phyloP scores from a whole-genome alignment of 371 early-diverging fungal genomes.

The Actinomucor elegans region DNA sequence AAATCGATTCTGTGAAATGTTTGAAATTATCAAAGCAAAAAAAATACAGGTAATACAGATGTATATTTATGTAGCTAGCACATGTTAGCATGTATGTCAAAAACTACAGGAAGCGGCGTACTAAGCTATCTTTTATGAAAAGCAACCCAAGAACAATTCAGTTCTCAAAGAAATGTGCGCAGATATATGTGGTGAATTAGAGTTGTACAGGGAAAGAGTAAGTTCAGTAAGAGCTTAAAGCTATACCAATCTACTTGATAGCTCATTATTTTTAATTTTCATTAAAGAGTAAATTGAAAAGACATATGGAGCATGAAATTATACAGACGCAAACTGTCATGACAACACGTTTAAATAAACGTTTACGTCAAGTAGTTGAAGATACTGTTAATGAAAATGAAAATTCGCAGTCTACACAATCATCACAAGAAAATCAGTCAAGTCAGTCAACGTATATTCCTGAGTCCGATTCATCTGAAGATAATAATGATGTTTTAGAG shows the following conservation, averaged over 20 bases:
- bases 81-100: background rate
- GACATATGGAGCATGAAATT: slow-evolving; percentile 6
- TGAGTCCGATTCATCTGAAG: slow-evolving; percentile 76
- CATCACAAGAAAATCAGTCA: slow-evolving; percentile 7
- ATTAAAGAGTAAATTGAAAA: background rate
- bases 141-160: background rate
- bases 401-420: background rate
- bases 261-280: background rate
- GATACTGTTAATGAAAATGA: slow-evolving; percentile 5
- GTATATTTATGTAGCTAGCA: slow-evolving; percentile 3
- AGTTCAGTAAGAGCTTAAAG: slow-evolving; percentile 7
- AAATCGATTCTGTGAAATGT: slow-evolving; percentile 3
- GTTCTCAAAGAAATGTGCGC: background rate
- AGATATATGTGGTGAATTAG: background rate
- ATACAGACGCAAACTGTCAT: slow-evolving; percentile 2
- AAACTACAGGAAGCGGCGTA: background rate
- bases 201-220: slow-evolving; percentile 6
- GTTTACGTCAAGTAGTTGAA: slow-evolving; percentile 4
- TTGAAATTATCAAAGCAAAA: slow-evolving; percentile 1
- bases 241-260: slow-evolving; percentile 1
- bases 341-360: slow-evolving; percentile 7
- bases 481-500: slow-evolving; percentile 90
- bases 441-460: slow-evolving; percentile 2
- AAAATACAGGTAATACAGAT: slow-evolving; percentile 3
- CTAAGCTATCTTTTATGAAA: background rate